Evolutionary conservation across 495 filamentous ascomycete species (phyloP), one percentile per base, ranked within the genome.

Genomic region (Daldinia caldariorum): DNA sequence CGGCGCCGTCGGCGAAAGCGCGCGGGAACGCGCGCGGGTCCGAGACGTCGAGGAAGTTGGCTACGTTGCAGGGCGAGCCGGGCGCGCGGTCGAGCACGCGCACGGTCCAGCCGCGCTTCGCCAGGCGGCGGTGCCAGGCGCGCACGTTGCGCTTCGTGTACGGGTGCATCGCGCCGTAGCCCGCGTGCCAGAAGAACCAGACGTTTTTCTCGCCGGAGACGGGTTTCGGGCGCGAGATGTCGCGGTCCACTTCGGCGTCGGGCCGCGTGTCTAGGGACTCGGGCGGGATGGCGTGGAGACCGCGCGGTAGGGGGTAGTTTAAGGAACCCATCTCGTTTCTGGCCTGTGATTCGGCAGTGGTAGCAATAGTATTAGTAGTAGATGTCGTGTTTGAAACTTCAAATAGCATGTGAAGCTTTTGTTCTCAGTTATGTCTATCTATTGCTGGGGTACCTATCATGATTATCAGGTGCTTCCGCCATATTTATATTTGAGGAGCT

Each of bases 131-230:
- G 75, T 87, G 79, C 83, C 84, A 87, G 35, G 83, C 81, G n/a
- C 83, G 81, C 26, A 88, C 80, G 62, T 83, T 88, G 43, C 86
- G 84, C 55, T 82, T 68, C n/a, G 81, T 76, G 76, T 87, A 88
- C 6, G 79, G 73, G 70, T 84, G 82, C 80, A 88, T 77, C 53
- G 66, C 68, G 8, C 41, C 39, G 73, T 79, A 83, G 35, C 83
- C 84, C 45, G 76, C 61, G 76, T 87, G 78, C 85, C 86, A 87
- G 78, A 86, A 88, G 76, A 86, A 84, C 80, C 82, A 87, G n/a
- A 86, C 72, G 58, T 87, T 87, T 66, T 86, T 87, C 57, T 80
- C 78, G 34, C 63, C 63, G 7, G 75, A 78, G 29, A 85, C 74
- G 6, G 82, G 81, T 39, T 53, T 51, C 2, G 84, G 79, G 63